phyloP scores from a whole-genome alignment of 108 stramenopile genomes.

The Cyclotella atomus region DNA sequence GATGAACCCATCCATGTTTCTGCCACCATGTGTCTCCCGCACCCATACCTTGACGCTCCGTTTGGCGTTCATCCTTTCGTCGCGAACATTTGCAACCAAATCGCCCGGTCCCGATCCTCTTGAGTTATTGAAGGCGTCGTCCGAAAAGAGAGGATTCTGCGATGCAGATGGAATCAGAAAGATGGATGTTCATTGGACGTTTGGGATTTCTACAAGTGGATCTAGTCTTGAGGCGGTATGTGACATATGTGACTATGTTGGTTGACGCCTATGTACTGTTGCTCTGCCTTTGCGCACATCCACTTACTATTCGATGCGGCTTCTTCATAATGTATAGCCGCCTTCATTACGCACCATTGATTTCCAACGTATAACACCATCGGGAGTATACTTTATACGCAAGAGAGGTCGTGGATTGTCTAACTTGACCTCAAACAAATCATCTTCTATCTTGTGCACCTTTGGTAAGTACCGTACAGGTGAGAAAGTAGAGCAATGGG shows the following conservation, averaged over 20 bases:
- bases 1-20: too few relatives aligned
- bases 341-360: conserved; percentile 62
- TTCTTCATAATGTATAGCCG: too few relatives aligned
- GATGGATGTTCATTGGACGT: conserved; percentile 57
- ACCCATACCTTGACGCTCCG: too few relatives aligned
- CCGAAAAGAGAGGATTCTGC: conserved; percentile 48
- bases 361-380: conserved; percentile 52
- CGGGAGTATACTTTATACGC: conserved; percentile 63
- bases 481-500: conserved; percentile 62
- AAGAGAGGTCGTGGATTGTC: conserved; percentile 35
- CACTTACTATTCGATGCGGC: too few relatives aligned
- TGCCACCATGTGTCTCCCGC: too few relatives aligned
- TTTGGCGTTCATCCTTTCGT: too few relatives aligned
- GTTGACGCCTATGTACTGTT: too few relatives aligned
- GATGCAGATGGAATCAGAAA: conserved; percentile 53
- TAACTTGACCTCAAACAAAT: conserved; percentile 2
- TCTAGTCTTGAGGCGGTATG: conserved; percentile 15
- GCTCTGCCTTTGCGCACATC: too few relatives aligned
- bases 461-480: conserved; percentile 60
- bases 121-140: conserved; percentile 45
- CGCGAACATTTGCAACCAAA: conserved; percentile 2
- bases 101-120: conserved; percentile 50
- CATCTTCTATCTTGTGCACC: conserved; percentile 45
- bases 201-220: conserved; percentile 43
- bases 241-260: too few relatives aligned